These are phyloP conservation scores for Dissophora ornata DNA, from an alignment of 192 early-diverging fungal species.

Conservation along the genomic window DNA sequence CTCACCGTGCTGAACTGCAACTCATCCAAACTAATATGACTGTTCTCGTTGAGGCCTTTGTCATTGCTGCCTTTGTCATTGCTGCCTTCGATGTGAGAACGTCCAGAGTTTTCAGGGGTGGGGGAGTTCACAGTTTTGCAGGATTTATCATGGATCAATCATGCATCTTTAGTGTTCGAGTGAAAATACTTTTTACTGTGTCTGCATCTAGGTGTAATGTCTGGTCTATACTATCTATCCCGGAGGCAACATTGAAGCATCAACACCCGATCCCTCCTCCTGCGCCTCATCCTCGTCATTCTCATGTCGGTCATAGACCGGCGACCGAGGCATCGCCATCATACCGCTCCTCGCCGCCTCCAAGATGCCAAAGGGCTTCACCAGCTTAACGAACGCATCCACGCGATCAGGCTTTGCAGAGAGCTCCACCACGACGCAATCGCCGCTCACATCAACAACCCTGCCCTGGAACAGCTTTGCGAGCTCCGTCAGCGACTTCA, in stretches of 20 bases:
- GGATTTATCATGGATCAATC: no score
- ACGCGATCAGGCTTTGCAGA: slow-evolving; percentile 89
- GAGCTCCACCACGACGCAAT: slow-evolving; percentile 87
- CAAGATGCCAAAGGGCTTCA: slow-evolving; percentile 95
- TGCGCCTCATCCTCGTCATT: slow-evolving; percentile 68
- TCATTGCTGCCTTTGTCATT: no score
- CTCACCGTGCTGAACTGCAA: no score
- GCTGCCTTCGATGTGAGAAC: no score
- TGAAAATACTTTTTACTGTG: no score
- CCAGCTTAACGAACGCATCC: slow-evolving; percentile 91
- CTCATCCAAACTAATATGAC: no score
- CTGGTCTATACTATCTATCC: no score
- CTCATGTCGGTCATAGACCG: slow-evolving; percentile 80
- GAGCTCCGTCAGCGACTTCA: slow-evolving; percentile 85
- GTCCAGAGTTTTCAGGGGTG: no score
- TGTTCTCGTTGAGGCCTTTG: no score
- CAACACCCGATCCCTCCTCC: slow-evolving; percentile 74
- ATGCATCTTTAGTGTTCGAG: no score
- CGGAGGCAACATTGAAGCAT: slow-evolving; percentile 92
- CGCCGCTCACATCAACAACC: slow-evolving; percentile 88
- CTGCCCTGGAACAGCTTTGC: slow-evolving; percentile 86
- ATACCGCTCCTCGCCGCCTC: slow-evolving; percentile 93
- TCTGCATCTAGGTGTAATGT: no score
- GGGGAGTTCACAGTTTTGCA: no score
- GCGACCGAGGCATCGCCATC: slow-evolving; percentile 97